Evolutionary conservation across 2,329 filamentous ascomycete genomes (phyloP), one percentile per base, ranked within the genome.

Genomic region (Aspergillus neoniger): DNA sequence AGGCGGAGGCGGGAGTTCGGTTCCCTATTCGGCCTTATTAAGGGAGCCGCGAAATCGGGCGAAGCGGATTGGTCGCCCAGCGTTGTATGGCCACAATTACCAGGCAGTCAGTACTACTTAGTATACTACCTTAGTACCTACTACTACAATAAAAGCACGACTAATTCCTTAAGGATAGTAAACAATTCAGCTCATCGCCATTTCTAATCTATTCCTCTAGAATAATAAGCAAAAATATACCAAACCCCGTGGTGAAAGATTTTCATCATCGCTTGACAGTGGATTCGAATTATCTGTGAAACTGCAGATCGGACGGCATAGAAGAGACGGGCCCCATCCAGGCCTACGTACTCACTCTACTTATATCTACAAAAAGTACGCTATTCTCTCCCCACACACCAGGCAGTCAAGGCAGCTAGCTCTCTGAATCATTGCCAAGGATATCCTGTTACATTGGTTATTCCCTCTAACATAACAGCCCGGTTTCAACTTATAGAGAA

Each of bases 101-200:
- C 32, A 14, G 32, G 32, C 32, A 14, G 32, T 36, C 32, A 36
- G 12, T 36, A 14, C 23, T 25, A 14, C 25, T 8, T 25, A 25
- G 25, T 25, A 25, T 17, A 17, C 15, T 41, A 49, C 19, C 8
- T 21, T 25, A 25, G 4, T 25, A n/a, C n/a, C n/a, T n/a, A n/a
- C n/a, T n/a, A 12, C 14, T 15, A 19, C 32, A 61, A 49, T 38
- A 50, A 54, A 60, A 55, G 59, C 62, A 61, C 49, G 55, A 39
- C 55, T 60, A 44, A 47, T 9, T 47, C 9, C 12, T 36, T 15
- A 2, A 12, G 5, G 5, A 15, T 14, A 36, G 32, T 15, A 28
- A 8, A 28, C 32, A 2, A 36, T 5, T 5, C 12, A 36, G 32
- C 32, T 36, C 32, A 36, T 14, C 12, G 12, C 15, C 14, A 38